Evolutionary conservation across 148 eudicot species (phyloP).

Genomic region (Salicornia ramosissima): DNA sequence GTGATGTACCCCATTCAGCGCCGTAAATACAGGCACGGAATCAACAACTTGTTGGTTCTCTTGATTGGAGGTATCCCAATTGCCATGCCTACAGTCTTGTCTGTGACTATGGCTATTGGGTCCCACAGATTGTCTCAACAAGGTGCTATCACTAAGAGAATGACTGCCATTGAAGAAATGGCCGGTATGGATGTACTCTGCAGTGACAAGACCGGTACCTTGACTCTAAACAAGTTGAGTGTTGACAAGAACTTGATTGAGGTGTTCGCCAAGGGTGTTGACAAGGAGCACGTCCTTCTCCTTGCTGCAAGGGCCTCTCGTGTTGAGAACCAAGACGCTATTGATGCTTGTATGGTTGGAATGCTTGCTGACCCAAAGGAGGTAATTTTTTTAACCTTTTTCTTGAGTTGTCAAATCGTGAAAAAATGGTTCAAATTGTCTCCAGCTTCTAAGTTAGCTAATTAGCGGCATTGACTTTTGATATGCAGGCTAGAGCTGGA

Average conservation of each 20-base stretch:
- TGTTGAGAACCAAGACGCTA: slow-evolving; percentile 92
- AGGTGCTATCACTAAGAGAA: slow-evolving; percentile 96
- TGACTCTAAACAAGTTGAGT: slow-evolving; percentile 85
- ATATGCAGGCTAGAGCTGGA: slow-evolving; percentile 40
- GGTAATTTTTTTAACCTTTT: slow-evolving; percentile 33
- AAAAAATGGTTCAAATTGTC: not conserved
- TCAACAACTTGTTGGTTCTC: slow-evolving; percentile 86
- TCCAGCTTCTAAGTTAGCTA: not conserved
- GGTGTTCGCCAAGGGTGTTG: slow-evolving; percentile 79
- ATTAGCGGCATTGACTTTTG: slow-evolving; percentile 4
- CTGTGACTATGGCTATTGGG: slow-evolving; percentile 99
- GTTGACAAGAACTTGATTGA: slow-evolving; percentile 88
- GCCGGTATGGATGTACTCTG: slow-evolving; percentile 99
- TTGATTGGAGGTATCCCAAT: slow-evolving; percentile 97
- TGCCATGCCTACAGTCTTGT: slow-evolving; percentile 96
- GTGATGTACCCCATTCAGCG: slow-evolving; percentile 97
- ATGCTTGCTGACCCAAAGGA: slow-evolving; percentile 97
- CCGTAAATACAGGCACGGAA: slow-evolving; percentile 67
- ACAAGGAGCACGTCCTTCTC: slow-evolving; percentile 71
- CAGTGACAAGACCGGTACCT: slow-evolving; percentile 96
- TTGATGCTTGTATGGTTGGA: slow-evolving; percentile 90
- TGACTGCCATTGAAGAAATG: slow-evolving; percentile 99
- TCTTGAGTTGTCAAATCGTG: not conserved
- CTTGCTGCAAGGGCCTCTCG: slow-evolving; percentile 94
- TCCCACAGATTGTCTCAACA: slow-evolving; percentile 93